Conservation (phyloP, 352 stramenopile genomes). For the Globisporangium barbulae region DNA sequence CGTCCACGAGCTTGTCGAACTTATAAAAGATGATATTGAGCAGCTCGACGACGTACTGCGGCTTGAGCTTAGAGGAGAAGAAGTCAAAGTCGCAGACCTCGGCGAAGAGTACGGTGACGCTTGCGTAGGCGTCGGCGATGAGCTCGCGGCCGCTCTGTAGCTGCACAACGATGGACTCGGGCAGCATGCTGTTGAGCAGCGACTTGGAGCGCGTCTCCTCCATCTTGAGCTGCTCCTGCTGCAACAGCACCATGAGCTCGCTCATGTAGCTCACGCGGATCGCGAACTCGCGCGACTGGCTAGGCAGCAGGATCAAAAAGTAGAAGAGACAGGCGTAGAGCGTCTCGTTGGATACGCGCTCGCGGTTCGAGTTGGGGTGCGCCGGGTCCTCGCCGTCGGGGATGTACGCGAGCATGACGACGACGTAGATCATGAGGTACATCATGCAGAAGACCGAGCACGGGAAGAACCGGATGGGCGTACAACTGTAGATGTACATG, state of each 20-base stretch:
- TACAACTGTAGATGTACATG: constrained; percentile 86
- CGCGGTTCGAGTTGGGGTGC: constrained; percentile 28
- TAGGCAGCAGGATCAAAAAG: constrained; percentile 72
- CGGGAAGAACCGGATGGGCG: constrained; percentile 78
- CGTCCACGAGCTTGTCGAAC: constrained; percentile 85
- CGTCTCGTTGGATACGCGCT: constrained; percentile 61
- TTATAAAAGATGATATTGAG: constrained; percentile 89
- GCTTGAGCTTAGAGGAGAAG: constrained; percentile 75
- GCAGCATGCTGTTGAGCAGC: constrained; percentile 83
- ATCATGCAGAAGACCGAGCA: constrained; percentile 63
- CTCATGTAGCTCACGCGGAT: constrained; percentile 86
- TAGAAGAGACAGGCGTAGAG: constrained; percentile 83
- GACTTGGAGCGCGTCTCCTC: constrained; percentile 76
- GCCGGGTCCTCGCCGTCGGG: constrained; percentile 26
- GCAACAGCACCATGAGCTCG: constrained; percentile 77
- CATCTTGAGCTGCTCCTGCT: constrained; percentile 79
- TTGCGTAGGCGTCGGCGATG: constrained; percentile 79
- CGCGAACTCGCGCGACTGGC: constrained; percentile 74
- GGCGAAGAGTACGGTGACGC: constrained; percentile 75
- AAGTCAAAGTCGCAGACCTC: constrained; percentile 85
- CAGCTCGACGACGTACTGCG: constrained; percentile 84
- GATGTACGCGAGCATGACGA: constrained; percentile 70
- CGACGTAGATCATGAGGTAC: constrained; percentile 66
- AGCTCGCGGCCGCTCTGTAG: constrained; percentile 74
- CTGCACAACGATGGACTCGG: constrained; percentile 69